Evolutionary conservation across 148 eudicot genomes (phyloP).

Genomic region (Linanthus parryae): DNA sequence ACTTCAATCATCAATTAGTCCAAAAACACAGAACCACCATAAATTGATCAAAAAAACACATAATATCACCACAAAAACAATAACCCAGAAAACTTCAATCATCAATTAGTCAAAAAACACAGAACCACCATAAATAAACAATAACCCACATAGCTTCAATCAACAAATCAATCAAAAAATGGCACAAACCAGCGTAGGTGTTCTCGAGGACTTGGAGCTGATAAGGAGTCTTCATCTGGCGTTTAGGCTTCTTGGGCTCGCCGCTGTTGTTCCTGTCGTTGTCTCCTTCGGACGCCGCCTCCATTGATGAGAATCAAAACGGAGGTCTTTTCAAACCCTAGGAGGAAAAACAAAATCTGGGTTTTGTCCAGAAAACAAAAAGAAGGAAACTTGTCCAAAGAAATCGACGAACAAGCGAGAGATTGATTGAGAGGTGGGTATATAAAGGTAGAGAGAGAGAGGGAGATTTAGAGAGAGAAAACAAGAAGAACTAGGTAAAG

Average conservation of each 20-base stretch:
- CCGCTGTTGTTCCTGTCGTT: slow-evolving; percentile 10
- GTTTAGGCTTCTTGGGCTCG: slow-evolving; percentile 32
- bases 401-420: neutral
- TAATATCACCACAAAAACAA: neutral
- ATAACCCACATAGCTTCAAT: neutral
- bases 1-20: neutral
- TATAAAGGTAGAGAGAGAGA: neutral
- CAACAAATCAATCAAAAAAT: neutral
- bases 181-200: slow-evolving; percentile 34
- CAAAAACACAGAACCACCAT: neutral
- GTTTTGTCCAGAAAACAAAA: no score
- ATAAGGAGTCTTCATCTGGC: slow-evolving; percentile 53
- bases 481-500: no score
- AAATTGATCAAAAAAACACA: neutral
- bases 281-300: slow-evolving; percentile 35
- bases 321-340: neutral
- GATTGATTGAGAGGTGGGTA: neutral
- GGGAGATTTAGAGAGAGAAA: neutral
- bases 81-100: neutral
- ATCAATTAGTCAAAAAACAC: slow-evolving; percentile 1
- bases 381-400: neutral
- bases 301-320: slow-evolving; percentile 26
- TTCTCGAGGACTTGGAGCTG: slow-evolving; percentile 40
- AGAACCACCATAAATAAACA: neutral
- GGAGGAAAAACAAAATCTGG: neutral